Base-by-base conservation (phyloP, 257 asterid species). In the Nicotiana sylvestris region DNA sequence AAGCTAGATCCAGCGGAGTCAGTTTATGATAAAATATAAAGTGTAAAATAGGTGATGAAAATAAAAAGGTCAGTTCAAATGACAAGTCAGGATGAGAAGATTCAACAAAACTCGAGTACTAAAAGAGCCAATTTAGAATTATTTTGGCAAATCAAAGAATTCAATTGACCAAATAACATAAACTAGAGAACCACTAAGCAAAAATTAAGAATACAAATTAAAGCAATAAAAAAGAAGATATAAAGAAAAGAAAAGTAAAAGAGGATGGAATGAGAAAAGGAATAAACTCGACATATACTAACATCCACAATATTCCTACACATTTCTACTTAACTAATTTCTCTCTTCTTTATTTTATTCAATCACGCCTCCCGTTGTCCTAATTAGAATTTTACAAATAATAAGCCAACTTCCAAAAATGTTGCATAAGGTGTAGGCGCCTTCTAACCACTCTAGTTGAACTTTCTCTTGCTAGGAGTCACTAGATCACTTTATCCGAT, bases 171-270 rank as follows among this genome's bases (percentile, higher is more conserved):
- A 2, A 66, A 67, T 3, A 8, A 67, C 16, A 18, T 17, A 17
- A 3, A 66, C 7, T 1, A 2, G 2, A 15, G 0, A 3, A 1
- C 0, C 0, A 16, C 17, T 32, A 3, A 33, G 0, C 9, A 17
- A 12, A 53, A 17, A 16, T 16, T 8, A 17, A 33, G 18, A 33
- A 8, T 67, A 33, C 29, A 67, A 66, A 0, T 33, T 13, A 33
- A 10, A 33, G 17, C 6, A 66, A 66, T 46, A 7, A 13, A 65
- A 66, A 66, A 8, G 0, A 66, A 17, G 4, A 35, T 67, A 4
- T 17, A 35, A 17, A 1, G 0, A 5, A 0, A 6, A 35, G n/a
- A 0, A 5, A 35, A 35, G 30, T 4, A 67, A 3, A 35, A 8
- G 29, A 64, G 4, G 15, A 29, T 29, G 6, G 1, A 0, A 29